These are phyloP conservation scores for Colletotrichum phormii DNA, from an alignment of 2,329 filamentous ascomycete species.

Conservation along the genomic window DNA sequence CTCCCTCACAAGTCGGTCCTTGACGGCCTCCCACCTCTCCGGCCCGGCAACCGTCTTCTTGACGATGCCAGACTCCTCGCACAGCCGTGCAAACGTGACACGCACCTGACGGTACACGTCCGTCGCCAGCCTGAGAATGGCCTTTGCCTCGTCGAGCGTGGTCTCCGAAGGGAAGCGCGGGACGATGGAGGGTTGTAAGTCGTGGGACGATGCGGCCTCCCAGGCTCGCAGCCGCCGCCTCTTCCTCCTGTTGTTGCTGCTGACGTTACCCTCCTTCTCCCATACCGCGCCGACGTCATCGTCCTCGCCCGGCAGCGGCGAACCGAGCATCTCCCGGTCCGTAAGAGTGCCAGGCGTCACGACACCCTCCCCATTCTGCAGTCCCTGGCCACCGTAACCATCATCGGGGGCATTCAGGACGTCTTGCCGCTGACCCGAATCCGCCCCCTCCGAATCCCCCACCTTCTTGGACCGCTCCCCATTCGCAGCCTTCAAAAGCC, in stretches of 20 bases:
- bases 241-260: constrained; percentile 19
- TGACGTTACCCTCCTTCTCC: neutral
- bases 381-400: neutral
- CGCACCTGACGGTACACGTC: constrained; percentile 73
- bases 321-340: constrained; percentile 22
- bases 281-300: neutral
- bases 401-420: neutral
- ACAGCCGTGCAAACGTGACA: constrained; percentile 76
- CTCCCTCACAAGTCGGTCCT: constrained; percentile 74
- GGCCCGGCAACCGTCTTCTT: constrained; percentile 83
- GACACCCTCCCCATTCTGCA: constrained; percentile 9
- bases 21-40: constrained; percentile 78
- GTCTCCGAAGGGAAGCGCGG: constrained; percentile 86
- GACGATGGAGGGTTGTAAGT: constrained; percentile 70
- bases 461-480: constrained; percentile 60
- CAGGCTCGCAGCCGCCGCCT: constrained; percentile 29
- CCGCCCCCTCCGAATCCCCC: neutral
- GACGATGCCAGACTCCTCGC: constrained; percentile 72
- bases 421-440: neutral
- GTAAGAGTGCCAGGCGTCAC: constrained; percentile 28
- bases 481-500: constrained; percentile 72
- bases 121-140: constrained; percentile 73
- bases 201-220: constrained; percentile 69
- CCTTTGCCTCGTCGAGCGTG: constrained; percentile 82
- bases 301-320: neutral